Evolutionary conservation across 441 rosid genomes (phyloP), one percentile per base, ranked within the genome.

Genomic region (Erysimum pusillum): DNA sequence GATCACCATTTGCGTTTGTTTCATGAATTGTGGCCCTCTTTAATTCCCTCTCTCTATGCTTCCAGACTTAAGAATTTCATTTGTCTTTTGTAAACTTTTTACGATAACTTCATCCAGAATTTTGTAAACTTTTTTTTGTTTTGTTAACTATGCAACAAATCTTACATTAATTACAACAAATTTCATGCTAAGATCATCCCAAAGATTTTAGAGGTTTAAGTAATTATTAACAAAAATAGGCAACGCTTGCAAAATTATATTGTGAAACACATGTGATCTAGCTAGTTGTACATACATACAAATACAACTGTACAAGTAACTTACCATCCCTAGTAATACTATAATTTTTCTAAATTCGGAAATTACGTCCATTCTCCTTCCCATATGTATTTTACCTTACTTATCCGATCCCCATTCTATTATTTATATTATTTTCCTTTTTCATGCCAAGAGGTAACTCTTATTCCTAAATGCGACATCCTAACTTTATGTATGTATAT

Each of bases 381-480:
- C 56, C 8, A 52, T 62, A n/a, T 66, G 10, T 39, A 61, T 18
- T 69, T 69, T 76, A 76, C 75, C 57, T 63, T 41, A 28, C 64
- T 62, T 62, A 52, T 68, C 74, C 44, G n/a, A 22, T 22, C 25
- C 25, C 14, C 54, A 66, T 15, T 3, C 4, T 18, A 45, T 45
- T 42, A 3, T 7, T 3, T 17, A 5, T 42, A 18, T 34, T 0
- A 10, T 13, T 7, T 14, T 25, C 4, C 7, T n/a, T 42, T 44
- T 62, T 52, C 46, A 69, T 69, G 65, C 63, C 15, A 69, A 54
- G 63, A 76, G 22, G 44, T 69, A 69, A 76, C 71, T 69, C 75
- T 76, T 4, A 2, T 41, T 51, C 42, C 64, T 32, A 76, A 69
- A 35, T 54, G 18, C 13, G 51, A 69, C 69, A 70, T 77, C 64